These are phyloP conservation scores for Angomonas ambiguus DNA, from an alignment of 208 protist genomes.

Conservation along the genomic window DNA sequence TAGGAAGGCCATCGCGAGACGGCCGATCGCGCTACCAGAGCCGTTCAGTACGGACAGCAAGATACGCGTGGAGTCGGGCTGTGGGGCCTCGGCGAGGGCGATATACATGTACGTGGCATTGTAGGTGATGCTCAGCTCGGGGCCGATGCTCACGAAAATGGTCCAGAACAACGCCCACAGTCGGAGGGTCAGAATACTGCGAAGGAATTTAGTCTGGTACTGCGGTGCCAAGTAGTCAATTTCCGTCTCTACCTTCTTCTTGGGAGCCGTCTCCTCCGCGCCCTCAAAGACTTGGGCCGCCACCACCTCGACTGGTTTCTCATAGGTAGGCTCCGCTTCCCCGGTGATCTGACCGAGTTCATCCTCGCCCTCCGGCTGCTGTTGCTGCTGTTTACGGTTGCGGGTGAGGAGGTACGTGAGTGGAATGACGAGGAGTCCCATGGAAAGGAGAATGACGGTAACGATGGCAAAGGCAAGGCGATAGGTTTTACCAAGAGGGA, in stretches of 20 bases:
- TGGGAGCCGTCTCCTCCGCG: not conserved
- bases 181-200: constrained; percentile 16
- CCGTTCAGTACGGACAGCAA: constrained; percentile 26
- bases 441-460: constrained; percentile 6
- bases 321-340: not conserved
- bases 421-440: constrained; percentile 18
- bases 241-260: constrained; percentile 10
- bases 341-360: not conserved
- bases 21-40: constrained; percentile 25
- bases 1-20: constrained; percentile 20
- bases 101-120: constrained; percentile 28
- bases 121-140: constrained; percentile 20
- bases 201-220: constrained; percentile 29
- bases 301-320: not conserved
- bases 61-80: constrained; percentile 12
- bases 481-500: constrained; percentile 9
- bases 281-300: not conserved
- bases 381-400: too few relatives aligned
- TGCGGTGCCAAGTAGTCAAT: constrained; percentile 39
- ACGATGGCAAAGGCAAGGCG: constrained; percentile 24
- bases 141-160: constrained; percentile 21
- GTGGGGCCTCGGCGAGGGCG: constrained; percentile 11
- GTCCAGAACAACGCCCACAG: constrained; percentile 23
- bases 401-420: not conserved
- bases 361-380: not conserved